Conservation (phyloP, 106 monocot genomes). For the Dioscorea dumetorum region DNA sequence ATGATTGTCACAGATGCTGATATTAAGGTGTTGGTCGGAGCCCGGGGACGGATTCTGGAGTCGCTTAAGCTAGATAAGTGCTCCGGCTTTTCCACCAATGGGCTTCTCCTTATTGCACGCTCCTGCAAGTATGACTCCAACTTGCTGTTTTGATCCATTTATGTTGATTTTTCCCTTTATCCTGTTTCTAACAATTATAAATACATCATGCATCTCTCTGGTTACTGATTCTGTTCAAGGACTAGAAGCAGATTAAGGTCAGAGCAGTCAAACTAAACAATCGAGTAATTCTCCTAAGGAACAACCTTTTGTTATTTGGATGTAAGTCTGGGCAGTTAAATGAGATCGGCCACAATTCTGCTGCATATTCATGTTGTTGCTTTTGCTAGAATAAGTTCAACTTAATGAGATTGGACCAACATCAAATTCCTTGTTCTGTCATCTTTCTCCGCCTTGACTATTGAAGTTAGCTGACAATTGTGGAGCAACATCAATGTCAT, state of each 20-base stretch:
- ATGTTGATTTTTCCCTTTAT: neutral
- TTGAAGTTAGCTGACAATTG: too few relatives aligned
- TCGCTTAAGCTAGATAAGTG: slow-evolving; percentile 86
- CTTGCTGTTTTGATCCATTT: neutral
- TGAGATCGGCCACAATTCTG: too few relatives aligned
- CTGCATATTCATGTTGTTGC: too few relatives aligned
- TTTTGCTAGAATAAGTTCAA: too few relatives aligned
- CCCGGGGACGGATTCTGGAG: slow-evolving; percentile 44
- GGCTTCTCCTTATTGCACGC: slow-evolving; percentile 46
- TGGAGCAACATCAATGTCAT: too few relatives aligned
- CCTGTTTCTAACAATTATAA: neutral
- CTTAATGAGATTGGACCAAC: too few relatives aligned
- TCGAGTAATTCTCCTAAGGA: neutral
- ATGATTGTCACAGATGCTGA: slow-evolving; percentile 78
- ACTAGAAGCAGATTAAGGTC: too few relatives aligned
- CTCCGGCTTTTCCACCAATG: slow-evolving; percentile 80
- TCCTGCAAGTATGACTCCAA: slow-evolving; percentile 59
- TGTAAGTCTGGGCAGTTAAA: too few relatives aligned
- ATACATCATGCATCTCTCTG: neutral
- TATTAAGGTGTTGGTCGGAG: slow-evolving; percentile 38
- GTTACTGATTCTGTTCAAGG: neutral
- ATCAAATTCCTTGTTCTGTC: too few relatives aligned
- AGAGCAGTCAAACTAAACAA: neutral
- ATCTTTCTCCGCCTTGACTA: too few relatives aligned
- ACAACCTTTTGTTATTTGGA: neutral